Evolutionary conservation across 257 asterid species (phyloP).

Genomic region (Nyctanthes arbortristis): DNA sequence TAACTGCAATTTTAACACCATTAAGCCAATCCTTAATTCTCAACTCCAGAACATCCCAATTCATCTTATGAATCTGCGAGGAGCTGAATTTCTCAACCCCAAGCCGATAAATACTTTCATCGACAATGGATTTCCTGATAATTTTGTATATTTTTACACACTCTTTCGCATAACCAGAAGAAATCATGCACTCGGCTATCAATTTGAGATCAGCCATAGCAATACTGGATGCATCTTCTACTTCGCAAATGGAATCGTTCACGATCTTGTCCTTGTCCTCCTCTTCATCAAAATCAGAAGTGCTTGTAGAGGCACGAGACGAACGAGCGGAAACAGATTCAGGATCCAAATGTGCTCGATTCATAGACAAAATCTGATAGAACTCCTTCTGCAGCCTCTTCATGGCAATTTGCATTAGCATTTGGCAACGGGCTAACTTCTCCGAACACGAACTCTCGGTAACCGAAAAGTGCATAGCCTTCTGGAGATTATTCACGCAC

Average conservation of each 20-base stretch:
- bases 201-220: conserved; percentile 20
- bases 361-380: conserved; percentile 15
- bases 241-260: conserved; percentile 29
- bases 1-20: conserved; percentile 47
- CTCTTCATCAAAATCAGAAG: conserved; percentile 25
- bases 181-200: conserved; percentile 22
- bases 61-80: conserved; percentile 54
- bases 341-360: conserved; percentile 20
- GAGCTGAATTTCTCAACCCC: conserved; percentile 35
- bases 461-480: conserved; percentile 39
- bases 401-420: conserved; percentile 18
- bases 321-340: conserved; percentile 14
- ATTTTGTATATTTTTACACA: conserved; percentile 38
- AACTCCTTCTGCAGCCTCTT: conserved; percentile 19
- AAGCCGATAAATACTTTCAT: conserved; percentile 42
- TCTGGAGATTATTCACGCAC: conserved; percentile 35
- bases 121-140: conserved; percentile 44
- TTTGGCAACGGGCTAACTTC: conserved; percentile 30
- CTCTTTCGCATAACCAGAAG: conserved; percentile 24
- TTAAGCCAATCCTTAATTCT: conserved; percentile 58
- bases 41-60: conserved; percentile 52
- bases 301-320: conserved; percentile 11
- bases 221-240: conserved; percentile 30
- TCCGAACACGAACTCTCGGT: conserved; percentile 34
- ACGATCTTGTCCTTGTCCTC: conserved; percentile 19